Conservation (phyloP, 495 filamentous ascomycete species). For the Neurospora sp. region DNA sequence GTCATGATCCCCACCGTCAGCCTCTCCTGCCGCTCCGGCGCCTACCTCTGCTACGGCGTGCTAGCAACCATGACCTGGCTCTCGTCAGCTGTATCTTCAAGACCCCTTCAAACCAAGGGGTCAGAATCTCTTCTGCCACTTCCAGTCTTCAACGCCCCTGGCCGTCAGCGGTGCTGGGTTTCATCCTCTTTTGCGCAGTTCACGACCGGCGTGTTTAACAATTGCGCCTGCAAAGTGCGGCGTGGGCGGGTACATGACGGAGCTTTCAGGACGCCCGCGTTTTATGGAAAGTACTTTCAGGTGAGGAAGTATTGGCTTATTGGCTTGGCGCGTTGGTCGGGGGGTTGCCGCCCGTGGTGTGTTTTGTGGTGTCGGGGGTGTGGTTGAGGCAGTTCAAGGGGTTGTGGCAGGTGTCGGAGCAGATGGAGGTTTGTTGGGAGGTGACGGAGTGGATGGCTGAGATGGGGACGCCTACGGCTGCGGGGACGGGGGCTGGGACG, state of each 20-base stretch:
- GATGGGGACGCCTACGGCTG: not conserved
- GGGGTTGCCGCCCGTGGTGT: not conserved
- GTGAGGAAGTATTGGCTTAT: constrained; percentile 6
- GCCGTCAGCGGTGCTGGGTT: not conserved
- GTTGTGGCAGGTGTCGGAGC: not conserved
- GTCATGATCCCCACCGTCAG: constrained; percentile 42
- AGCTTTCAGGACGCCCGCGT: constrained; percentile 16
- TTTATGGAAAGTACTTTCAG: constrained; percentile 7
- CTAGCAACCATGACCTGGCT: constrained; percentile 20
- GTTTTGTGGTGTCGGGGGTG: not conserved
- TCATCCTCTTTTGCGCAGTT: constrained; percentile 16
- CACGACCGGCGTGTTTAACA: constrained; percentile 26
- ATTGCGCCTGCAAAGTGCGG: constrained; percentile 9
- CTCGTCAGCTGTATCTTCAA: constrained; percentile 7
- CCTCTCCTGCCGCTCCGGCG: constrained; percentile 38
- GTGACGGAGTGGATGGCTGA: not conserved
- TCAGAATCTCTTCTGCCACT: not conserved
- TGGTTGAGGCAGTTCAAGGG: not conserved
- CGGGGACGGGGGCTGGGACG: not conserved
- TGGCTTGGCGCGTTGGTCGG: not conserved
- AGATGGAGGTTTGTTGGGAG: not conserved
- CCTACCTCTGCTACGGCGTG: constrained; percentile 34
- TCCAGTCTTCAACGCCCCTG: not conserved
- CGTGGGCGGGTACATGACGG: constrained; percentile 14
- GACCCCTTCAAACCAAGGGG: not conserved